A percentile compares a stretch with the other conserved stretches of the same genome.
Conservation (phyloP, 108 stramenopile genomes). For the Skeletonema tropicum region DNA sequence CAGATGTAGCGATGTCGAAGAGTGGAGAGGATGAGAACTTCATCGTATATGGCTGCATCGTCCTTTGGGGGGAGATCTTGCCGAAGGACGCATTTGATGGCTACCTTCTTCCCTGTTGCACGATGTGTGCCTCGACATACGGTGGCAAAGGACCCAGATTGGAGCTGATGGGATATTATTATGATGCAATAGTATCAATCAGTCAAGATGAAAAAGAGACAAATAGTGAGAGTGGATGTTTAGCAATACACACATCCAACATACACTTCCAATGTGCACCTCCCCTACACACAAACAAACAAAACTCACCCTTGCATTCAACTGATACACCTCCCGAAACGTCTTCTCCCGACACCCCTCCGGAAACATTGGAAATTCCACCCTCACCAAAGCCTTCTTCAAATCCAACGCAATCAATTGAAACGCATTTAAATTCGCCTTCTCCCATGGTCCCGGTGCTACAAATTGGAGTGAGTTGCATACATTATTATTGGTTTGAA, state of each 20-base stretch:
- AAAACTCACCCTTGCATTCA: slow-evolving; percentile 78
- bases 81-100: slow-evolving; percentile 84
- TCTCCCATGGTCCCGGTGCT: slow-evolving; percentile 18
- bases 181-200: neutral
- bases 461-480: slow-evolving; percentile 14
- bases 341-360: slow-evolving; percentile 71
- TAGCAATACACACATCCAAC: neutral
- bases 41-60: slow-evolving; percentile 84
- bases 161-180: slow-evolving; percentile 51
- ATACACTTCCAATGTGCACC: neutral
- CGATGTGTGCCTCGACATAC: slow-evolving; percentile 86
- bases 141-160: slow-evolving; percentile 84
- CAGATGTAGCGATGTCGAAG: slow-evolving; percentile 89
- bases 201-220: neutral
- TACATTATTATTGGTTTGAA: neutral
- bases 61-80: slow-evolving; percentile 80
- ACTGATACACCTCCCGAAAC: slow-evolving; percentile 81
- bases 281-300: neutral
- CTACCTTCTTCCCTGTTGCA: slow-evolving; percentile 75
- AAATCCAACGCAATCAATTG: slow-evolving; percentile 53
- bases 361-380: slow-evolving; percentile 78
- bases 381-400: slow-evolving; percentile 64
- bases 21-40: slow-evolving; percentile 87
- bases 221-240: neutral
- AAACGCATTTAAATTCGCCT: slow-evolving; percentile 40